Base-by-base conservation (phyloP, 2,329 filamentous ascomycete genomes). In the Sporothrix pseudoabietina region DNA sequence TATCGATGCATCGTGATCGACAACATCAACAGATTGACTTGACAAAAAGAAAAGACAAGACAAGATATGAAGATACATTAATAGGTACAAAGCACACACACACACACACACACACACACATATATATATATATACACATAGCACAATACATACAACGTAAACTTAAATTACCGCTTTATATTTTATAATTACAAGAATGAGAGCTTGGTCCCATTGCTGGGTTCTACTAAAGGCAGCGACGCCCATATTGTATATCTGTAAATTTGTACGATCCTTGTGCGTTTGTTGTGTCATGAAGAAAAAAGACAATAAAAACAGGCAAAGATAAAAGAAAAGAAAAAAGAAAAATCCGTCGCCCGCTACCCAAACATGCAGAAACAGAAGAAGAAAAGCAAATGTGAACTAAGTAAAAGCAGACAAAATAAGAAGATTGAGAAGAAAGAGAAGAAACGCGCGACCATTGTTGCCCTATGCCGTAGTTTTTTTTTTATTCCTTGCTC, bases 271-370 rank as follows among this genome's bases (percentile, higher is more conserved):
- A 65, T 44, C 61, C 61, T 44, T 63, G 19, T 47, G 61, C n/a
- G 61, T 30, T 65, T 65, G 39, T 35, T 61, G 57, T 72, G 70
- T 66, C 59, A 72, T 72, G 70, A 65, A 49, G 14, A 49, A 49
- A 3, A 44, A 44, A 44, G 9, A 44, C 26, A 44, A 44, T 6
- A 44, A 44, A 44, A 10, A 49, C 1, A 44, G 12, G 1, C 16
- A 19, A 14, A 49, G 3, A 19, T 4, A 49, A 49, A 14, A 49
- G 30, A 44, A 44, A 44, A 44, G 12, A 10, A 49, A 19, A 14
- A 49, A 4, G 19, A 49, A 14, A 49, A 47, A 44, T 65, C 61
- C 61, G 61, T 65, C 61, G 61, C 61, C 61, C 61, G 61, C 61
- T 65, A 65, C 61, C 39, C 39, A 65, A 68, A 68, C 63, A 68